phyloP scores from a whole-genome alignment of 306 rosid genomes.

The Fragaria iinumae region DNA sequence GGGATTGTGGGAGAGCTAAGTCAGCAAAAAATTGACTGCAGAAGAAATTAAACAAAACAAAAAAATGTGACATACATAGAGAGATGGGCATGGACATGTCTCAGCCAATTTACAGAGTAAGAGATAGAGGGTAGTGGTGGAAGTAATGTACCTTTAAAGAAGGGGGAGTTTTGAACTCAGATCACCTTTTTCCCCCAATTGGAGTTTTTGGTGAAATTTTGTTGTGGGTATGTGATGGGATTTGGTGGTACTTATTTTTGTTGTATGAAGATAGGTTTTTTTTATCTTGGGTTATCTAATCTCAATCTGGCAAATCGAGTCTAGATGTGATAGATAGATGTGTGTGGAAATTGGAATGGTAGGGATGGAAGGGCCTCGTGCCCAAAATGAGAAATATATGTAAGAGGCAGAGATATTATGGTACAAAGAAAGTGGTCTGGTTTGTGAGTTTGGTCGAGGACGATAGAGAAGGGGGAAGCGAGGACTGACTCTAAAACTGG shows the following conservation, averaged over 20 bases:
- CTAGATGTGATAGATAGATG: constrained; percentile 17
- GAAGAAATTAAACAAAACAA: not conserved
- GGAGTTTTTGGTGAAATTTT: constrained; percentile 16
- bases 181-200: constrained; percentile 16
- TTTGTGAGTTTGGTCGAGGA: constrained; percentile 11
- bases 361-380: constrained; percentile 44
- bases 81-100: constrained; percentile 34
- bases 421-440: constrained; percentile 26
- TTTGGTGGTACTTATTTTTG: not conserved
- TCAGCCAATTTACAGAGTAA: constrained; percentile 33
- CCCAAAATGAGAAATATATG: constrained; percentile 38
- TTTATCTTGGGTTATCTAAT: not conserved
- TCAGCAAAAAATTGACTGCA: constrained; percentile 54
- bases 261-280: not conserved
- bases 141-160: constrained; percentile 36
- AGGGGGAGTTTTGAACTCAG: constrained; percentile 28
- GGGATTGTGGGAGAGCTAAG: constrained; percentile 33
- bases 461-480: constrained; percentile 4
- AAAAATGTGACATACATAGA: constrained; percentile 56
- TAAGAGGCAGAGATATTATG: not conserved
- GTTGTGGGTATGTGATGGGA: constrained; percentile 8
- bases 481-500: constrained; percentile 18
- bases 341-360: constrained; percentile 7
- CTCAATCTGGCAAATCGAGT: constrained; percentile 34
- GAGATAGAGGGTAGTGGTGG: constrained; percentile 29